Base-by-base conservation (phyloP, 306 rosid species). In the Erythrophleum fordii region DNA sequence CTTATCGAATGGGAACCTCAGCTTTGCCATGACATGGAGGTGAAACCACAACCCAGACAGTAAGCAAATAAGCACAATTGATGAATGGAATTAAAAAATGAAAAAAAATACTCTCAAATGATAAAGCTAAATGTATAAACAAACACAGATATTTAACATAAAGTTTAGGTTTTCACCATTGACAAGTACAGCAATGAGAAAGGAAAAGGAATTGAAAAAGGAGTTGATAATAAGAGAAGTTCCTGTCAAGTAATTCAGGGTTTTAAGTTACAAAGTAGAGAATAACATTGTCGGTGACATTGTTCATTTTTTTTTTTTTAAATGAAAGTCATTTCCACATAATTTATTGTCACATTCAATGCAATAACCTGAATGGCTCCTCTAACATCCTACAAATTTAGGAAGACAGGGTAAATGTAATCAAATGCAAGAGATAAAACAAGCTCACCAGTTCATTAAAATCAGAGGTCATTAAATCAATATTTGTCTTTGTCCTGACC, bases 401-500 rank as follows among this genome's bases (percentile, higher is more conserved):
- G 28, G 28, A 71, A 28, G 8, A 73, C 12, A 20, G 34, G 22
- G 29, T 46, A 80, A 9, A 48, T 53, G 34, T 26, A 82, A 69
- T 82, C 34, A 64, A 53, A 65, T 46, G 53, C 26, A 75, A 66
- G 23, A 13, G 58, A 25, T 37, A 58, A 18, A 72, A 69, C 2
- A 75, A 69, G 59, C 92, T 88, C 74, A 90, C 97, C 91, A 95
- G 64, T 55, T 41, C 75, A 82, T 82, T 80, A 77, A 93, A 91
- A 87, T 93, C 97, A 70, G 69, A 20, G 67, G 91, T 93, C 91
- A 95, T 88, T 22, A 84, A 69, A 56, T 11, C 55, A 77, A 84
- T 81, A 5, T 79, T 93, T 1, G 87, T 11, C 84, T 95, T 90
- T 81, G 72, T 91, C 91, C 98, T 69, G 20, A 90, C 55, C 41